Evolutionary conservation across 371 early-diverging fungal genomes (phyloP), one percentile per base, ranked within the genome.

Genomic region (Mucor piriformis): DNA sequence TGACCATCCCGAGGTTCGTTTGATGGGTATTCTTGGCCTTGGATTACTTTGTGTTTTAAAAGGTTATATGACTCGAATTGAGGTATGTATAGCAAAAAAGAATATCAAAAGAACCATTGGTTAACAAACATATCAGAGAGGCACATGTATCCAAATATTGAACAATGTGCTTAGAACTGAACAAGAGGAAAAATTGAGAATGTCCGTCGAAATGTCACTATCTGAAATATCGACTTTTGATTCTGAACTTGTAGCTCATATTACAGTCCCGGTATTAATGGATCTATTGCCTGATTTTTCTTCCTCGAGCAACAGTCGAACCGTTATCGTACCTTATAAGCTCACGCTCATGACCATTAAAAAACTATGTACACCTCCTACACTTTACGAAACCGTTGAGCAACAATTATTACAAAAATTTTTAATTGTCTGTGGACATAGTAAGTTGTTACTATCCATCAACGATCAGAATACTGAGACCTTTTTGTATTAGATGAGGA

Each of bases 1-100:
- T 53, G 90, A 91, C 66, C 86, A 91, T 64, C 84, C 82, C 61
- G 83, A 83, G 12, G 59, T 90, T 49, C 78, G 88, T 27, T 68
- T 86, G 13, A 79, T 82, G 43, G 89, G 89, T 11, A 64, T 88
- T 13, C 80, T 83, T 38, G 91, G 91, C 4, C 73, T 90, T 20
- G 63, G 63, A 0, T 40, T 57, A 27, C 21, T 63, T 13, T 63
- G 63, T 46, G 63, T 57, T 23, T 25, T 63, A 12, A 63, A 51
- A 15, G 11, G 43, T 7, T 59, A 52, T 18, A 35, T 59, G 46
- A 46, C 23, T 13, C 34, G 32, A 20, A 35, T 25, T 18, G 53
- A 53, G 40, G 53, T 60, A 38, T 23, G 16, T 50, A n/a, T n/a
- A 18, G 25, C 6, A 15, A n/a, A 25, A 29, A 1, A 40, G 6